Percentiles rank a stretch among this genome's conserved stretches.
Evolutionary conservation across 371 early-diverging fungal genomes (phyloP).

Genomic region (Syncephalastrum racemosum): DNA sequence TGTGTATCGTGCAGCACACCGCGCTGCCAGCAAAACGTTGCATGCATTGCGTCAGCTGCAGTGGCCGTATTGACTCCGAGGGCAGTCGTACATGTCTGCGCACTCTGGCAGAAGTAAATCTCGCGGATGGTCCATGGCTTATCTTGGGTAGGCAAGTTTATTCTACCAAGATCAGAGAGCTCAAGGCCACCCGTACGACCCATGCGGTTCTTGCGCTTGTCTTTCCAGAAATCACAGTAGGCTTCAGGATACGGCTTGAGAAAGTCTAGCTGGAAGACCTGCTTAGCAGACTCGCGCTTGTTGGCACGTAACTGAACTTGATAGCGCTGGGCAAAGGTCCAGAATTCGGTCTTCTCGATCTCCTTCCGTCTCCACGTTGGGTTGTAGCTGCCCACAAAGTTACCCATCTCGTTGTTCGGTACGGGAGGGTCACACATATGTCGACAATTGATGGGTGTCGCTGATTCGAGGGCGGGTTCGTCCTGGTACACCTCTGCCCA

Average conservation of each 20-base stretch:
- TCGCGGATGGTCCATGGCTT: constrained; percentile 16
- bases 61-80: constrained; percentile 28
- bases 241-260: constrained; percentile 30
- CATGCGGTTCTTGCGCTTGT: constrained; percentile 20
- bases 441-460: constrained; percentile 42
- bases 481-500: constrained; percentile 28
- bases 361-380: not conserved
- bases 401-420: constrained; percentile 32
- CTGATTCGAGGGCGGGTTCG: constrained; percentile 5
- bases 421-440: constrained; percentile 31
- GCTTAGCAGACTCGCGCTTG: constrained; percentile 20
- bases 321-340: constrained; percentile 30
- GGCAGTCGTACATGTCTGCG: constrained; percentile 24
- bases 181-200: constrained; percentile 43
- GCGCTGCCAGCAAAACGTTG: constrained; percentile 36
- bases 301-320: constrained; percentile 14
- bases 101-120: constrained; percentile 41
- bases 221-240: constrained; percentile 26
- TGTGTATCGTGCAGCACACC: constrained; percentile 13
- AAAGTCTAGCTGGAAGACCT: constrained; percentile 19
- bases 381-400: constrained; percentile 33
- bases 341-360: constrained; percentile 12
- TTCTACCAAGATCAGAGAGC: constrained; percentile 39
- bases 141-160: constrained; percentile 1
- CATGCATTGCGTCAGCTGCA: constrained; percentile 16